Percentiles rank a stretch among this genome's conserved stretches.
phyloP scores from a whole-genome alignment of 352 stramenopile genomes.

The Phytophthora sp. region DNA sequence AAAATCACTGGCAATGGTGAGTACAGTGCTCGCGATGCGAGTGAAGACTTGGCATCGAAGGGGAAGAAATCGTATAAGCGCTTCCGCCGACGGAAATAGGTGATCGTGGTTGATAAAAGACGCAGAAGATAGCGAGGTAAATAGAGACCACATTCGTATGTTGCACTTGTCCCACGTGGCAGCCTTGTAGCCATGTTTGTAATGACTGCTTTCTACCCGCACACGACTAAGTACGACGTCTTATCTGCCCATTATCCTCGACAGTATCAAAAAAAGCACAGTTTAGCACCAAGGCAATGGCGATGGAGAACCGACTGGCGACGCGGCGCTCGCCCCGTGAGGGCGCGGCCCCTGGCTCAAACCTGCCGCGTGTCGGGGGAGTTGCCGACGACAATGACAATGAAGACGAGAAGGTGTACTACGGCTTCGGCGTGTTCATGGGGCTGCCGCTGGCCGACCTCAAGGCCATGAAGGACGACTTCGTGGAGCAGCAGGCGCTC shows the following conservation, averaged over 20 bases:
- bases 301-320: slow-evolving; percentile 53
- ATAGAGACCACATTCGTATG: slow-evolving; percentile 11
- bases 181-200: slow-evolving; percentile 15
- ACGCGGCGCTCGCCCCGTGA: slow-evolving; percentile 30
- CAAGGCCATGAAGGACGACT: slow-evolving; percentile 86
- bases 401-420: slow-evolving; percentile 89
- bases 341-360: slow-evolving; percentile 19
- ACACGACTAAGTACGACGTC: slow-evolving; percentile 16
- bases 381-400: slow-evolving; percentile 67
- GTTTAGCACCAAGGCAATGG: slow-evolving; percentile 20
- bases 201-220: slow-evolving; percentile 8
- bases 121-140: not conserved
- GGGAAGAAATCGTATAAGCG: slow-evolving; percentile 86
- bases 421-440: slow-evolving; percentile 91
- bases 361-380: slow-evolving; percentile 25
- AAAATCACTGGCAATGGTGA: slow-evolving; percentile 70
- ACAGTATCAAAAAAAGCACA: slow-evolving; percentile 21
- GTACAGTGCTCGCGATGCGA: slow-evolving; percentile 80
- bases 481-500: slow-evolving; percentile 64
- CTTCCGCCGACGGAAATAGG: slow-evolving; percentile 68
- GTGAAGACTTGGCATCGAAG: slow-evolving; percentile 71
- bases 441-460: slow-evolving; percentile 82
- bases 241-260: slow-evolving; percentile 4
- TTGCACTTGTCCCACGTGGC: slow-evolving; percentile 2
- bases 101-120: not conserved